Base-by-base conservation (phyloP, 257 asterid species). In the Datura wrightii region DNA sequence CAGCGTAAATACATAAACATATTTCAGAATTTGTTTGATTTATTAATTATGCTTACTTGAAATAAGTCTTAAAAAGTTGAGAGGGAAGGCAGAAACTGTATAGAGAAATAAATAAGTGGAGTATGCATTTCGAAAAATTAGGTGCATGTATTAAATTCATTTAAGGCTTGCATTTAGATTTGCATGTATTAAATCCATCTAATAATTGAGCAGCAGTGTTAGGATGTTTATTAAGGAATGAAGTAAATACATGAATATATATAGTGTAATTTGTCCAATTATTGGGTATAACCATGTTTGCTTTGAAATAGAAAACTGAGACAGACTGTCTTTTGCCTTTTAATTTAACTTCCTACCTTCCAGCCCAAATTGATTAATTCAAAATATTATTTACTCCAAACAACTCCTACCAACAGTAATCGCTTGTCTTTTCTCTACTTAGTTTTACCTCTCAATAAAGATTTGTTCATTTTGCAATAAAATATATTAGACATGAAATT, bases 101-200 rank as follows among this genome's bases (percentile, higher is more conserved):
- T 6, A 74, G 11, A 48, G 6, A 50, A 74, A 48, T 74, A 74
- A 44, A 46, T 72, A 44, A 44, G 16, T 44, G 42, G 2, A 16
- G 54, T 69, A 41, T 11, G 11, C 41, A 46, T 46, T 74, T 11
- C 10, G 10, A 74, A 74, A 46, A 74, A 3, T 74, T 48, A 3
- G 60, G 60, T 24, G 59, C 42, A 24, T 74, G 6, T 50, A 48
- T 24, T 74, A 18, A 69, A 16, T 34, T 69, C 79, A 41, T 37
- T 67, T 66, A 66, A 66, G 19, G 74, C 48, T 66, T 13, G 74
- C 74, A 36, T 66, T 36, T 66, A 65, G 54, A 9, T 48, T 48
- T 48, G 54, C 10, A 8, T n/a, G n/a, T n/a, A n/a, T n/a, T n/a
- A n/a, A n/a, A 24, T 24, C 31, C 31, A 24, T 24, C 31, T 24